phyloP scores from a whole-genome alignment of 148 eudicot genomes.

The Beta vulgaris region DNA sequence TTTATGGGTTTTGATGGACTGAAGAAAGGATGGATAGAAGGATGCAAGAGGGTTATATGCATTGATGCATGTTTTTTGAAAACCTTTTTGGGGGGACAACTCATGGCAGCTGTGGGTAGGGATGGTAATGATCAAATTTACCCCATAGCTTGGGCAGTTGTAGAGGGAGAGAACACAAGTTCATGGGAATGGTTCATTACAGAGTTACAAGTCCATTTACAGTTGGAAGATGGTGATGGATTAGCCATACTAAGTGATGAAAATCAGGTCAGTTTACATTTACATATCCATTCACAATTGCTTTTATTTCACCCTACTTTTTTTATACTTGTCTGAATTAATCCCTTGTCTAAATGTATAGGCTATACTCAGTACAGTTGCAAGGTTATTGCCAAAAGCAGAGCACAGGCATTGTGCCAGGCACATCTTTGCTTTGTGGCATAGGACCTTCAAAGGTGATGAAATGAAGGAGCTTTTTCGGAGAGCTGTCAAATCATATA shows the following conservation, averaged over 20 bases:
- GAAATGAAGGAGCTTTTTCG: not conserved
- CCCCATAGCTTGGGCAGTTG: constrained; percentile 1
- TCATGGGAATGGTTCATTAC: not conserved
- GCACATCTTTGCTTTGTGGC: not conserved
- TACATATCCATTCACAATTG: not conserved
- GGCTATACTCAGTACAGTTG: not conserved
- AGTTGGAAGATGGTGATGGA: not conserved
- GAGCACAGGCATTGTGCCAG: constrained; percentile 14
- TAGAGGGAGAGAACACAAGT: constrained; percentile 2
- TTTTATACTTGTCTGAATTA: too few species aligned
- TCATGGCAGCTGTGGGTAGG: not conserved
- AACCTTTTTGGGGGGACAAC: not conserved
- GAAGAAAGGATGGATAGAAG: not conserved
- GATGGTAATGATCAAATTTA: constrained; percentile 15
- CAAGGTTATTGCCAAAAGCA: not conserved
- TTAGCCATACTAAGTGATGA: too few species aligned
- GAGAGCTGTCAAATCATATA: not conserved
- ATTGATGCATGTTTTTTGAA: constrained; percentile 3
- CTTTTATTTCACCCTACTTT: too few species aligned
- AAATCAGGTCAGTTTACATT: not conserved
- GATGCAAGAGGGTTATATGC: not conserved
- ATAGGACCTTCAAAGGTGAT: not conserved
- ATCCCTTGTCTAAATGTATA: not conserved
- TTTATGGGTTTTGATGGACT: not conserved
- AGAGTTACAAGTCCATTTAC: not conserved